Evolutionary conservation across 768 basidiomycete genomes (phyloP).

Genomic region (Suillus cothurnatus): DNA sequence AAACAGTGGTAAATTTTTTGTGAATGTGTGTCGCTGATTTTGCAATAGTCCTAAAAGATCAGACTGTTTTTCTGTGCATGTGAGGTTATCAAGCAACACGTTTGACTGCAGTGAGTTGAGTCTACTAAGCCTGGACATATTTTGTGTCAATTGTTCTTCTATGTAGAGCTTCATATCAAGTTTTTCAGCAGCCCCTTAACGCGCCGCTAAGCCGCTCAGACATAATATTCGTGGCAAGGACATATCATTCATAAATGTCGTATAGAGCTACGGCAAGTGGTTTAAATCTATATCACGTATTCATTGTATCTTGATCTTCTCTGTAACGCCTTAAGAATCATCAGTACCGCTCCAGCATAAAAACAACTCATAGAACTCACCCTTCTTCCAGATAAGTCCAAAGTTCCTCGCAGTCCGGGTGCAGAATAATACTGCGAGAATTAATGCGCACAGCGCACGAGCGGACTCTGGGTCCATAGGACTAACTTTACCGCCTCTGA

Average conservation of each 20-base stretch:
- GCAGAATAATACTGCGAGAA: conserved; percentile 66
- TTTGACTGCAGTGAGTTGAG: neutral
- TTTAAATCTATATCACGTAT: neutral
- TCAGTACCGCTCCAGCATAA: neutral
- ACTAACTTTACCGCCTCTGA: conserved; percentile 44
- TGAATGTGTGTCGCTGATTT: neutral
- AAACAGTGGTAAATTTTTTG: neutral
- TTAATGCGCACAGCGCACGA: conserved; percentile 68
- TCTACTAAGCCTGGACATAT: too few relatives aligned
- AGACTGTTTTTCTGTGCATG: neutral
- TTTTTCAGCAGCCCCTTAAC: neutral
- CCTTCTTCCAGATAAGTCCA: conserved; percentile 24
- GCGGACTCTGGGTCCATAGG: conserved; percentile 66
- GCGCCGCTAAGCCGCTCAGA: neutral
- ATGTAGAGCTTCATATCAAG: too few relatives aligned
- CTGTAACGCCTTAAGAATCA: conserved; percentile 12
- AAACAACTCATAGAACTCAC: conserved; percentile 14
- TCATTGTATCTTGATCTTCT: conserved; percentile 33
- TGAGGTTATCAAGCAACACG: neutral
- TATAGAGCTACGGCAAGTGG: neutral
- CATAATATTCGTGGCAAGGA: neutral
- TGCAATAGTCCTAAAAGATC: neutral
- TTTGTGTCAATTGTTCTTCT: too few relatives aligned
- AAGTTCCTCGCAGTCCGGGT: conserved; percentile 70
- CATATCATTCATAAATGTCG: neutral